These are phyloP conservation scores for Basipetospora chlamydospora DNA, from an alignment of 2,329 filamentous ascomycete genomes.

Conservation along the genomic window DNA sequence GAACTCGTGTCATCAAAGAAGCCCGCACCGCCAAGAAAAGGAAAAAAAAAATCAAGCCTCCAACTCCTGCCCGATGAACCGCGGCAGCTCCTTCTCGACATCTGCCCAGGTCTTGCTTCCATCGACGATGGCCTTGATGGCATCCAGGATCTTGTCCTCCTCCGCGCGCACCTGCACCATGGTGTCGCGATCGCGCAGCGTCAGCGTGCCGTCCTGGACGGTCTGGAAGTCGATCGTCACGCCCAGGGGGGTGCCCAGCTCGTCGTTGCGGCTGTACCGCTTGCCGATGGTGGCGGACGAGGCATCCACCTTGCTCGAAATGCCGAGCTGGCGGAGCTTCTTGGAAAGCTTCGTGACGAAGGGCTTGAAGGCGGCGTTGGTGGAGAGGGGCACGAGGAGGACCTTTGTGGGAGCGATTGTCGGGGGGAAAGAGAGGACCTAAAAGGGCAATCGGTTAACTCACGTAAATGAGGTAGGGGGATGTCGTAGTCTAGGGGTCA, in stretches of 20 bases:
- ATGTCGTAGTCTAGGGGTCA: no score
- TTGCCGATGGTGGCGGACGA: conserved; percentile 78
- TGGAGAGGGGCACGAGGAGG: conserved; percentile 67
- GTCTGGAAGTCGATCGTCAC: conserved; percentile 88
- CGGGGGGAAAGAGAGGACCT: conserved; percentile 28
- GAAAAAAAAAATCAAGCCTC: conserved; percentile 16
- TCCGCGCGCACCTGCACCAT: conserved; percentile 71
- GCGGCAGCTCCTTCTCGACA: conserved; percentile 62
- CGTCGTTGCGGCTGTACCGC: conserved; percentile 77
- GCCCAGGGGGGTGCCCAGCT: conserved; percentile 76
- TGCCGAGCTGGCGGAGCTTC: conserved; percentile 53
- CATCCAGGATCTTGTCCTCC: conserved; percentile 58
- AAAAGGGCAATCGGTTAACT: not conserved
- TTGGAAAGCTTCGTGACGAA: conserved; percentile 51
- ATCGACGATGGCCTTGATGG: conserved; percentile 35
- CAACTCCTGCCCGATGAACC: conserved; percentile 65
- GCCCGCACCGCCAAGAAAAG: no score
- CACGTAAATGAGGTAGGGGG: not conserved
- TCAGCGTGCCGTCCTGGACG: conserved; percentile 65
- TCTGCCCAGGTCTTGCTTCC: conserved; percentile 46
- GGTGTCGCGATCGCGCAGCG: conserved; percentile 69
- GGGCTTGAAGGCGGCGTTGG: conserved; percentile 58
- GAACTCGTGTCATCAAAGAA: no score
- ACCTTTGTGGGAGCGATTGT: conserved; percentile 74
- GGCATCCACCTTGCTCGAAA: conserved; percentile 68